A percentile compares a stretch with the other conserved stretches of the same genome.
Conservation (phyloP, 2,329 filamentous ascomycete species). For the Phoma sp. region DNA sequence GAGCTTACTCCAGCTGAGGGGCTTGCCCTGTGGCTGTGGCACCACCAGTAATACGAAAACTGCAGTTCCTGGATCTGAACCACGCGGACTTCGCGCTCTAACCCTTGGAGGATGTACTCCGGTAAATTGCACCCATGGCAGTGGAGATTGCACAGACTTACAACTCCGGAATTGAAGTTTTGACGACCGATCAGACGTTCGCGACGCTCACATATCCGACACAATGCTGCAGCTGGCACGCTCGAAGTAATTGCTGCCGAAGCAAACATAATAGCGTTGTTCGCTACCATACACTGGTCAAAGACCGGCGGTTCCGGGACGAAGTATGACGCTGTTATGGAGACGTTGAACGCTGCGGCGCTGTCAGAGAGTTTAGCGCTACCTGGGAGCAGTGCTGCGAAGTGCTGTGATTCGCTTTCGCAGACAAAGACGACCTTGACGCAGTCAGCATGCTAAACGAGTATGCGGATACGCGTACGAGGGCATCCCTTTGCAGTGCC, state of each 20-base stretch:
- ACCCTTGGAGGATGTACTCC: not conserved
- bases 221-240: not conserved
- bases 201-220: not conserved
- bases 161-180: not conserved
- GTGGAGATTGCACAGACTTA: constrained; percentile 7
- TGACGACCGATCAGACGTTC: not conserved
- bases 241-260: not conserved
- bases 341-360: constrained; percentile 8
- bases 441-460: constrained; percentile 13
- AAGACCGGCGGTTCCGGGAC: constrained; percentile 3
- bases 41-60: constrained; percentile 6
- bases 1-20: constrained; percentile 4
- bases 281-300: not conserved
- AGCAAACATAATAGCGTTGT: not conserved
- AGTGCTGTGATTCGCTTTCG: constrained; percentile 3
- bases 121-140: constrained; percentile 2
- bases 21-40: constrained; percentile 10
- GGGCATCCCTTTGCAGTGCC: not conserved
- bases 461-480: constrained; percentile 4
- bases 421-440: not conserved
- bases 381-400: not conserved
- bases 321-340: constrained; percentile 15
- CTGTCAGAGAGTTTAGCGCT: constrained; percentile 11
- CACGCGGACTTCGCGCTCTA: not conserved
- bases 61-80: constrained; percentile 6